Evolutionary conservation across 495 filamentous ascomycete genomes (phyloP).

Genomic region (Xylaria acuta): DNA sequence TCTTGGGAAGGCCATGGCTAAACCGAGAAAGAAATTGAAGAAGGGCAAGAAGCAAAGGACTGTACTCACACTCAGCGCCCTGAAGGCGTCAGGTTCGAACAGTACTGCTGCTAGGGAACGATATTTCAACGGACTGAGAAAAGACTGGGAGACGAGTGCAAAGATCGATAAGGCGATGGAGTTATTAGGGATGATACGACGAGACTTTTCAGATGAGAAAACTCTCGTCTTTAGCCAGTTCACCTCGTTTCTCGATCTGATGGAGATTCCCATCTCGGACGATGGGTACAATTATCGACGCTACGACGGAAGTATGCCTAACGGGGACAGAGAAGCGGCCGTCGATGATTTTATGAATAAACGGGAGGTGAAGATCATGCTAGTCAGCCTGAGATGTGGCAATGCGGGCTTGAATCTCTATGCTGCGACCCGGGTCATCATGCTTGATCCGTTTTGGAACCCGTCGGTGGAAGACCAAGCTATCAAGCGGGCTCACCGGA

Average conservation of each 20-base stretch:
- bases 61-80: constrained; percentile 59
- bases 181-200: constrained; percentile 53
- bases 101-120: constrained; percentile 63
- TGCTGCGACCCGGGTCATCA: constrained; percentile 85
- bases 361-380: constrained; percentile 71
- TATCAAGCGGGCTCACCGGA: constrained; percentile 89
- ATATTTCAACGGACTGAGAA: constrained; percentile 66
- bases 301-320: constrained; percentile 87
- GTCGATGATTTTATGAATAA: constrained; percentile 76
- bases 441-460: constrained; percentile 97
- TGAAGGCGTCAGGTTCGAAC: constrained; percentile 66
- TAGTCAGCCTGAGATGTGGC: constrained; percentile 88
- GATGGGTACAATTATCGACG: constrained; percentile 69
- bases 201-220: constrained; percentile 64
- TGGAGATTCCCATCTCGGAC: constrained; percentile 83
- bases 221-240: constrained; percentile 95
- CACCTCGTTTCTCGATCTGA: constrained; percentile 87
- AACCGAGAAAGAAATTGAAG: constrained; percentile 37
- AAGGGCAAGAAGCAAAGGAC: constrained; percentile 52
- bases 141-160: constrained; percentile 69
- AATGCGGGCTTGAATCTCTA: constrained; percentile 91
- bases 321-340: constrained; percentile 69
- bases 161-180: constrained; percentile 79
- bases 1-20: constrained; percentile 21
- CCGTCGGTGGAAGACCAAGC: constrained; percentile 95